These are phyloP conservation scores for Boletus semigastroideus DNA, from an alignment of 1,284 basidiomycete genomes.

Conservation along the genomic window DNA sequence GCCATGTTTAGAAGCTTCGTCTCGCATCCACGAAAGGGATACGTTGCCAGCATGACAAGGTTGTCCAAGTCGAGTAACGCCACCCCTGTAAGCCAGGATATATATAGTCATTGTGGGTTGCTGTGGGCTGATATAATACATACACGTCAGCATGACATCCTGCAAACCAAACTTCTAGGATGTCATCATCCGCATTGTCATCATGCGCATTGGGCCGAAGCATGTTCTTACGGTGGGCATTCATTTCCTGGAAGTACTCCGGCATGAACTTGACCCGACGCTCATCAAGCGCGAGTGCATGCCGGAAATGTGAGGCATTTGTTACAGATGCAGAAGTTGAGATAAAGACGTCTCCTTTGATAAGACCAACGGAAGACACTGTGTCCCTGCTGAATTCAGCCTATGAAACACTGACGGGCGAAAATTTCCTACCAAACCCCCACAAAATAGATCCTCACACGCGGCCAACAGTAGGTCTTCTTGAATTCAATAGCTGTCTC, in stretches of 20 bases:
- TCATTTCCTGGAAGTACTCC: constrained; percentile 31
- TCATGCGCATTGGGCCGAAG: not conserved
- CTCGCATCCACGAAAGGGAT: not conserved
- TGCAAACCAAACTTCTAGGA: constrained; percentile 14
- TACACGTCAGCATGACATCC: constrained; percentile 16
- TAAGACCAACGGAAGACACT: constrained; percentile 35
- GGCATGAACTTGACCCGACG: constrained; percentile 39
- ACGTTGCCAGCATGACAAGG: not conserved
- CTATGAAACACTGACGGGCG: too few species aligned
- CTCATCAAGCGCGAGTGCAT: constrained; percentile 42
- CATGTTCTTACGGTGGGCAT: constrained; percentile 23
- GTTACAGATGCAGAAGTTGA: constrained; percentile 7
- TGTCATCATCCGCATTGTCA: constrained; percentile 25
- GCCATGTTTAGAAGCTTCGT: not conserved
- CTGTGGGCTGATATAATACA: not conserved
- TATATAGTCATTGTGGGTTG: not conserved
- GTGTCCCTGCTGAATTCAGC: constrained; percentile 36
- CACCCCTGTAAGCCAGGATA: not conserved
- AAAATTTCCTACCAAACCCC: not conserved
- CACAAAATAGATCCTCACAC: not conserved
- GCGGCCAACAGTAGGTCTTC: not conserved
- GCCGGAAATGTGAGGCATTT: constrained; percentile 36
- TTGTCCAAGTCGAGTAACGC: not conserved
- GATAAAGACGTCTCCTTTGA: constrained; percentile 19
- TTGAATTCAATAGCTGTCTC: not conserved